Evolutionary conservation across 2,329 filamentous ascomycete genomes (phyloP), one percentile per base, ranked within the genome.

Genomic region (Lachnellula hyalina): DNA sequence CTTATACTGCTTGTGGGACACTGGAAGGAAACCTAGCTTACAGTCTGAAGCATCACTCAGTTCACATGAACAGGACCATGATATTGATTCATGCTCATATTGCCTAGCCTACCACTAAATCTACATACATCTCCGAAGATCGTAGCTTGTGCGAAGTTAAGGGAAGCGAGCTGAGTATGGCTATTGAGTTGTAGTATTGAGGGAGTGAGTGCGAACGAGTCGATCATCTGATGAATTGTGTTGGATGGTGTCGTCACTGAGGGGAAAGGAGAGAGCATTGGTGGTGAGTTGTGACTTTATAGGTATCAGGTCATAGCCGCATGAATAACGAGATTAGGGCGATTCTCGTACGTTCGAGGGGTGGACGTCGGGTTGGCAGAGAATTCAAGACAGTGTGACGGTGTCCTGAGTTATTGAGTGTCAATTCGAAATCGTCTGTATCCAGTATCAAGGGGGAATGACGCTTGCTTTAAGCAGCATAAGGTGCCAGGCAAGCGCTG

Each of bases 321-420:
- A 67, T 68, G 65, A 64, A 66, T 64, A 63, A 67, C 66, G 68
- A 70, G 68, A 70, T 69, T 68, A 69, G 65, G 68, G 61, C 68
- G 68, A 64, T 70, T 70, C 68, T 70, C 68, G 67, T 68, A 56
- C 61, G 67, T 67, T 68, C 63, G 57, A 64, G 58, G 28, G 59
- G 53, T 62, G 65, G 67, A 66, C 61, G 60, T 68, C 65, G 66
- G 60, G 55, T 64, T 65, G 61, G 61, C 65, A 67, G 60, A 67
- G 63, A 63, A 56, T 49, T 65, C 65, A 63, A 68, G 66, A 65
- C 65, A 69, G 65, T 58, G 60, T 64, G 68, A 66, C 68, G 67
- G 64, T 70, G 61, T 67, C 65, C 67, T 63, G 65, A 63, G 65
- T 62, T 63, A 55, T 65, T 61, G 59, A 65, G 61, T 68, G 62